Base-by-base conservation (phyloP, 257 asterid genomes). In the Plantago elongata region DNA sequence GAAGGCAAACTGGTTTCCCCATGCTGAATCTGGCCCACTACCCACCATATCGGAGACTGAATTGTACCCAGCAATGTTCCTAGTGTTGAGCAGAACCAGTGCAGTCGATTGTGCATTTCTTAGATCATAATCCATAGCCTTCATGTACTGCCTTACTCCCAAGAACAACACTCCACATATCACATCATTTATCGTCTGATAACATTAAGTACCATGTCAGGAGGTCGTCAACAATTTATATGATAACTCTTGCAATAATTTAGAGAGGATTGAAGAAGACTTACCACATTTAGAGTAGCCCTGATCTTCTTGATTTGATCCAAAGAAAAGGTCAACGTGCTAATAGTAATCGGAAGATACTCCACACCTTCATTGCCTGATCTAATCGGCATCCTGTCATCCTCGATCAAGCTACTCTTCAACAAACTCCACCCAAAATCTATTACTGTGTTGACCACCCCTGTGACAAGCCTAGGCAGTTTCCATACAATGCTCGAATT, bases 1-100 rank as follows among this genome's bases (percentile, higher is more conserved):
- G 40, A 81, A 81, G 4, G 82, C 84, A 67, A 81, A 81, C 29
- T 67, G 88, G 69, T 81, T 81, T 3, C 88, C 88, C 88, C 88
- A 81, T 16, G 75, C 68, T 0, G 81, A 69, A 1, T 72, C 73
- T 1, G 62, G 65, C 1, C 65, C 65, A 0, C 80, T 72, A 8
- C 68, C 57, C 52, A 78, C 52, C 88, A 81, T 81, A 11, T 81
- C 84, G n/a, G 68, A 59, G 12, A 79, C 69, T 6, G 88, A 59
- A 54, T 61, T 81, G 48, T 81, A 81, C 7, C 88, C 84, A 2
- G 52, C 63, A 38, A 81, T 66, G 62, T 70, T 63, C 65, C 88
- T 54, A n/a, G 88, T 81, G 79, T 77, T 81, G 15, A 78, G 74
- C 45, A 81, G 38, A 17, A 81, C 82, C 16, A 81, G 13, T 15